Conservation (phyloP, 768 basidiomycete species). For the Cyclocybe cylindracea region DNA sequence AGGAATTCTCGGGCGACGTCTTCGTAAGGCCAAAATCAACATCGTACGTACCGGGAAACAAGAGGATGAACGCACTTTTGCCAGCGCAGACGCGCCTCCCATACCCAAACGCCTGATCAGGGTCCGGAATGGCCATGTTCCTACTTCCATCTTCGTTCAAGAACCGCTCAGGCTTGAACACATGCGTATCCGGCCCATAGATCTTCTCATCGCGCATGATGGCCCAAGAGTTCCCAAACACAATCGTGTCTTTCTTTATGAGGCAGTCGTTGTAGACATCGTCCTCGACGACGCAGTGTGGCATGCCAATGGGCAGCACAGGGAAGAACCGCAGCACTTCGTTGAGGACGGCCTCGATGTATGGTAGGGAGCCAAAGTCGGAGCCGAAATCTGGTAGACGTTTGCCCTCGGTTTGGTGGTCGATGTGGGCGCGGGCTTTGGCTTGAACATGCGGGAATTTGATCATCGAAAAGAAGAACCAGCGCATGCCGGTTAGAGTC, state of each 20-base stretch:
- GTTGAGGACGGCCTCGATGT: constrained; percentile 36
- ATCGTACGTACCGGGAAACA: background rate
- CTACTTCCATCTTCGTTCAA: constrained; percentile 27
- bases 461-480: constrained; percentile 38
- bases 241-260: constrained; percentile 32
- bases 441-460: constrained; percentile 37
- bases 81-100: constrained; percentile 35
- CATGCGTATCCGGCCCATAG: constrained; percentile 32
- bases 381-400: constrained; percentile 31
- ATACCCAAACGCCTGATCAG: constrained; percentile 27
- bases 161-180: constrained; percentile 33
- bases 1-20: constrained; percentile 34
- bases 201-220: constrained; percentile 37
- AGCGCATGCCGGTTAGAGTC: no score
- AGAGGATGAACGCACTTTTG: background rate
- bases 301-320: constrained; percentile 29
- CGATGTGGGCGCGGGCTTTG: constrained; percentile 41
- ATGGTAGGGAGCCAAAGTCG: constrained; percentile 33
- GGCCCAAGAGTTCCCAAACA: constrained; percentile 30
- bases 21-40: constrained; percentile 5
- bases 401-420: constrained; percentile 26
- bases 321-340: constrained; percentile 39
- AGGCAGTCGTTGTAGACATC: constrained; percentile 32
- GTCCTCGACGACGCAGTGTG: constrained; percentile 29
- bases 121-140: constrained; percentile 28